phyloP scores from a whole-genome alignment of 768 basidiomycete genomes.

The Guyanaporus albipodus region DNA sequence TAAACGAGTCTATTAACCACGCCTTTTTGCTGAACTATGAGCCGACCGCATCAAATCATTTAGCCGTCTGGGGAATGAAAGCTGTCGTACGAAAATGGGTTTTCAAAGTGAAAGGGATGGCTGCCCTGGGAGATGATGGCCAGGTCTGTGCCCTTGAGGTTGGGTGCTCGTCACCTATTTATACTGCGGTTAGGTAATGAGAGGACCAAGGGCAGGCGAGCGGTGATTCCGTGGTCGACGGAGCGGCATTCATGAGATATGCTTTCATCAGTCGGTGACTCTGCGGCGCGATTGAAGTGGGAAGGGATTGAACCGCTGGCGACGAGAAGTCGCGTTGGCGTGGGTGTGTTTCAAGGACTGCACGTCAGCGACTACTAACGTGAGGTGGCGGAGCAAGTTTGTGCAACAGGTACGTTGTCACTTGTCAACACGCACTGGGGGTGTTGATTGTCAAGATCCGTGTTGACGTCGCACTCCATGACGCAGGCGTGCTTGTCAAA shows the following conservation, averaged over 20 bases:
- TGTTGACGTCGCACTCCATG: slow-evolving; percentile 1
- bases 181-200: slow-evolving; percentile 3
- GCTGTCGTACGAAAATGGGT: slow-evolving; percentile 5
- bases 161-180: not conserved
- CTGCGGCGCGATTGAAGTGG: slow-evolving; percentile 24
- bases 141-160: slow-evolving; percentile 10
- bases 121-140: slow-evolving; percentile 9
- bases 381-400: slow-evolving; percentile 18
- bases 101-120: slow-evolving; percentile 10
- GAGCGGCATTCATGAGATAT: slow-evolving; percentile 15
- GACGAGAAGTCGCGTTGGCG: slow-evolving; percentile 7
- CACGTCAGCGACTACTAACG: slow-evolving; percentile 10
- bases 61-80: slow-evolving; percentile 23
- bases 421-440: slow-evolving; percentile 4
- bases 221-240: slow-evolving; percentile 20
- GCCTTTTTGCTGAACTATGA: slow-evolving; percentile 16
- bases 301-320: slow-evolving; percentile 1
- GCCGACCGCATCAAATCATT: slow-evolving; percentile 21
- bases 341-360: slow-evolving; percentile 19
- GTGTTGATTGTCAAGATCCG: slow-evolving; percentile 8
- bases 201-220: not conserved
- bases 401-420: slow-evolving; percentile 7
- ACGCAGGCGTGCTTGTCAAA: too few relatives aligned
- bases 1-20: slow-evolving; percentile 23
- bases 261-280: slow-evolving; percentile 14